These are phyloP conservation scores for Lactarius hengduanensis DNA, from an alignment of 768 basidiomycete species.

Conservation along the genomic window DNA sequence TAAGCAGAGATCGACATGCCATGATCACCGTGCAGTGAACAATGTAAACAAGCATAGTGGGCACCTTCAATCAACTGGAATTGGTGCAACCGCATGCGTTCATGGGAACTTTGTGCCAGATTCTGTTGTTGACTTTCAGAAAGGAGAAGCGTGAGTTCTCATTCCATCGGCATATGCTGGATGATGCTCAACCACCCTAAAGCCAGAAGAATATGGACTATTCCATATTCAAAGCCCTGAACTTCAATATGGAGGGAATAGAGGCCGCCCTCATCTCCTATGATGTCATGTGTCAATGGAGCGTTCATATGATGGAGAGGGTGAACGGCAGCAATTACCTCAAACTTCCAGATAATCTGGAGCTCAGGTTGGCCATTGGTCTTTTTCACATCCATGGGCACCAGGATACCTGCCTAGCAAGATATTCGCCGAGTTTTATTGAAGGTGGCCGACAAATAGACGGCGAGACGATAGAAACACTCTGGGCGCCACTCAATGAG, in stretches of 20 bases:
- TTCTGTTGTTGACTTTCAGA: too few relatives aligned
- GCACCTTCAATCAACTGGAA: too few relatives aligned
- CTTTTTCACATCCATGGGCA: slow-evolving; percentile 8
- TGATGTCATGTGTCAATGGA: slow-evolving; percentile 1
- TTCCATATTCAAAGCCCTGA: too few relatives aligned
- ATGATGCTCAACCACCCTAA: neutral
- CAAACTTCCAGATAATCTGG: neutral
- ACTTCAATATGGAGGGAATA: too few relatives aligned
- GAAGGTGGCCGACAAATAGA: slow-evolving; percentile 11
- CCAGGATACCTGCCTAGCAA: slow-evolving; percentile 6
- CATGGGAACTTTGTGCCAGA: too few relatives aligned
- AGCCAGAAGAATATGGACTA: slow-evolving; percentile 1
- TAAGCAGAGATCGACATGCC: too few relatives aligned
- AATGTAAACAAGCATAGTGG: too few relatives aligned
- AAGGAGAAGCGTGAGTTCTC: neutral
- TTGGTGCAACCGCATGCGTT: too few relatives aligned
- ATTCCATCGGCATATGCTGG: neutral
- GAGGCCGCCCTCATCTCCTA: too few relatives aligned
- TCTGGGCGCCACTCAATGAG: too few relatives aligned
- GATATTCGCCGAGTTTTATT: slow-evolving; percentile 7
- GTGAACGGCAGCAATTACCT: neutral
- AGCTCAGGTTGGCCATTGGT: neutral
- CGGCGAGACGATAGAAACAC: slow-evolving; percentile 13
- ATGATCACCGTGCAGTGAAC: too few relatives aligned
- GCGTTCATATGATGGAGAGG: slow-evolving; percentile 7